Evolutionary conservation across 1,284 basidiomycete genomes (phyloP), one percentile per base, ranked within the genome.

Genomic region (Mycena sp.): DNA sequence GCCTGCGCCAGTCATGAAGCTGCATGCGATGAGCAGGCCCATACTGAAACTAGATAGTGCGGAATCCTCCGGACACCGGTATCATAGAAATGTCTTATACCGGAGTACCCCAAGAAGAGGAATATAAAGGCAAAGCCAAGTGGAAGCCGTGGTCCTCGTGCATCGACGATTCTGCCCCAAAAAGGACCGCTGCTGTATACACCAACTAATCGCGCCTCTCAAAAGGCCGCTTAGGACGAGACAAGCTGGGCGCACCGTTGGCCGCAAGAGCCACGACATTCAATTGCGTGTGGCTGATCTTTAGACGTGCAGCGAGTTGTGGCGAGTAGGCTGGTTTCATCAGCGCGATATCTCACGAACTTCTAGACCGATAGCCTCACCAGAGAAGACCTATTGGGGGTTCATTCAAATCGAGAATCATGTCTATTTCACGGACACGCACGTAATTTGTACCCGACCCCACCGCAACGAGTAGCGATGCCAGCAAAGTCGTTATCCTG

Each of bases 361-460:
- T 43, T 43, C 45, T 14, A 43, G 17, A 52, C 14, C 4, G 26
- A n/a, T n/a, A n/a, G 49, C n/a, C 29, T 38, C 28, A 83, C 83
- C 83, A 70, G 81, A 81, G 67, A 76, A 81, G 44, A 80, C 80
- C 79, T 81, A 43, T 7, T 14, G 14, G 6, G 5, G 29, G 19
- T 26, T 57, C 50, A 48, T 23, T 56, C 32, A 45, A 52, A n/a
- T n/a, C n/a, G 48, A 56, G 41, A 40, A 40, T 19, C 17, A 35
- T 10, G 17, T n/a, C 16, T 6, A 19, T n/a, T 17, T 40, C n/a
- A n/a, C n/a, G 21, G 11, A 4, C 10, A 68, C 74, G 40, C 72
- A 89, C 87, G 78, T 89, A 89, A 68, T 88, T 88, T 5, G 87
- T 89, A 28, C 87, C 88, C 21, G 87, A 86, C 57, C 81, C 76